A percentile compares a stretch with the other conserved stretches of the same genome.
These are phyloP conservation scores for Botryotinia narcissicola DNA, from an alignment of 2,329 filamentous ascomycete species.

Conservation along the genomic window DNA sequence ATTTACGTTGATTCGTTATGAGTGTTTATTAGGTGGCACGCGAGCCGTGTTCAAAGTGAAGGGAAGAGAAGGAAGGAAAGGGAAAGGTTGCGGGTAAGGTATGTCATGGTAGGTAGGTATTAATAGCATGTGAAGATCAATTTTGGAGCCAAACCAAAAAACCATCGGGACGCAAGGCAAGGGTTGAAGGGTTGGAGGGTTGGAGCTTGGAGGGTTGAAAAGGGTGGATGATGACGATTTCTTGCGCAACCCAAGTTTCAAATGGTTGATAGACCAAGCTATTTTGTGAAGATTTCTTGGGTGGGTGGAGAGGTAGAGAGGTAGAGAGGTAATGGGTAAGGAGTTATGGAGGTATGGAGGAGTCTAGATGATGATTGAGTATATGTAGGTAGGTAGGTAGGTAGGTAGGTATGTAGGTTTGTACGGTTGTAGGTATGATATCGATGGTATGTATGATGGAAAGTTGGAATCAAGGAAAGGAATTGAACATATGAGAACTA, in stretches of 20 bases:
- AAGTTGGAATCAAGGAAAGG: too few relatives aligned
- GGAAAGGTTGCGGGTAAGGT: not conserved
- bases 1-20: not conserved
- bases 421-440: not conserved
- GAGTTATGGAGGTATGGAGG: not conserved
- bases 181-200: not conserved
- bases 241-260: not conserved
- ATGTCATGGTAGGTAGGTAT: not conserved
- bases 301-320: too few relatives aligned
- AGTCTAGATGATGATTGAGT: not conserved
- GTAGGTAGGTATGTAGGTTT: not conserved
- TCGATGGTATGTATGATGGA: not conserved
- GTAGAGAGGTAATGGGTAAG: too few relatives aligned
- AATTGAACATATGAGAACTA: too few relatives aligned
- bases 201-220: not conserved
- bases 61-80: not conserved
- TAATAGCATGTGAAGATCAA: conserved; percentile 21
- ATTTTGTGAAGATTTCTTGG: too few relatives aligned
- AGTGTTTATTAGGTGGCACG: not conserved
- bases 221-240: conserved; percentile 11
- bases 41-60: not conserved
- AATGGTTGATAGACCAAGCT: too few relatives aligned
- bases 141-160: not conserved
- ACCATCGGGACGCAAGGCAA: not conserved
- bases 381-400: not conserved